Evolutionary conservation across 306 rosid species (phyloP).

Genomic region (Arachis hypogaea): DNA sequence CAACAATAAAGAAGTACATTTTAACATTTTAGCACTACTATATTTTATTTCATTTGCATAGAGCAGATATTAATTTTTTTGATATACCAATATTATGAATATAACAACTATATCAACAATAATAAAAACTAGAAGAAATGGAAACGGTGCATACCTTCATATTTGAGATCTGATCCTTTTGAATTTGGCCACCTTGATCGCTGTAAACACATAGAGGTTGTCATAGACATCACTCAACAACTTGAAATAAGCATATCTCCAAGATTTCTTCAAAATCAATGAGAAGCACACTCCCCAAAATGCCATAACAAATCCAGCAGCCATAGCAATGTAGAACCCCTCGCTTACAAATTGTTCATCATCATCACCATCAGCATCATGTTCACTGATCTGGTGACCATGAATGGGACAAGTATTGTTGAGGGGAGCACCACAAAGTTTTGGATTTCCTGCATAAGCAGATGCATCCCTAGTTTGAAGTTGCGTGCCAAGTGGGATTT

Average conservation of each 20-base stretch:
- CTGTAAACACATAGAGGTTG: not conserved
- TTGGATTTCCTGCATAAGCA: slow-evolving; percentile 13
- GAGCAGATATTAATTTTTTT: no score
- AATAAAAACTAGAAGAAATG: not conserved
- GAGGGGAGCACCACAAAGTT: slow-evolving; percentile 8
- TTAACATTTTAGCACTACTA: no score
- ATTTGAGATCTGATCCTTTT: not conserved
- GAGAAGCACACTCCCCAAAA: not conserved
- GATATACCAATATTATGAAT: no score
- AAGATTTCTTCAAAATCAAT: not conserved
- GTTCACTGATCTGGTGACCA: not conserved
- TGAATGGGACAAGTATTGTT: not conserved
- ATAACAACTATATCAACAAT: no score
- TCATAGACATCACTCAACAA: not conserved
- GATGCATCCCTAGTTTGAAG: slow-evolving; percentile 4
- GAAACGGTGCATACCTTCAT: not conserved
- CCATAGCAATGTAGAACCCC: not conserved
- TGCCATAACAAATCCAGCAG: not conserved
- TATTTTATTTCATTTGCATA: no score
- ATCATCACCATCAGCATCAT: no score
- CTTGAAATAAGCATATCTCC: slow-evolving; percentile 5
- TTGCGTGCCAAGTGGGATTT: not conserved
- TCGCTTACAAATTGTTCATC: not conserved
- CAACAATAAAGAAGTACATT: no score
- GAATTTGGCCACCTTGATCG: not conserved